Conservation (phyloP, 805 yeast species). For the Myxozyma kluyveri region DNA sequence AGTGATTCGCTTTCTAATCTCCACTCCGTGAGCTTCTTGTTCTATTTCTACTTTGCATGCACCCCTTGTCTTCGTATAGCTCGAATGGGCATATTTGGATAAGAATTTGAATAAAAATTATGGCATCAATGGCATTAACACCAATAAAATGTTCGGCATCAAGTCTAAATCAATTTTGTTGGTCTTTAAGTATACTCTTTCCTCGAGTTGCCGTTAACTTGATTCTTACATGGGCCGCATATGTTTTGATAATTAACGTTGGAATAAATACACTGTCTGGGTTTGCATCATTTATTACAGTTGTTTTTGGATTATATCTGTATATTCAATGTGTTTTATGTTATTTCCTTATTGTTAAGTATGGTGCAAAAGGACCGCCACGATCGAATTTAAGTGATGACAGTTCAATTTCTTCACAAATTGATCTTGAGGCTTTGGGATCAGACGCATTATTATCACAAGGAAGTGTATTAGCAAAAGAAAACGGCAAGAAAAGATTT, state of each 20-base stretch:
- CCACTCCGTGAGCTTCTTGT: too few species aligned
- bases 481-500: conserved; percentile 42
- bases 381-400: neutral
- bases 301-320: conserved; percentile 26
- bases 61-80: too few species aligned
- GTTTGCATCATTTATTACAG: conserved; percentile 11
- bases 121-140: neutral
- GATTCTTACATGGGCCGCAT: conserved; percentile 38
- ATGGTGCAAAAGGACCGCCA: conserved; percentile 40
- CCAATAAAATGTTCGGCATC: conserved; percentile 10
- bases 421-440: conserved; percentile 35
- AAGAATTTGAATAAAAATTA: too few species aligned
- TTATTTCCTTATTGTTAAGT: conserved; percentile 33
- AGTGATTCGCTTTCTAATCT: too few species aligned
- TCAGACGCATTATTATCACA: conserved; percentile 33
- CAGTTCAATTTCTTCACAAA: neutral
- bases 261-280: conserved; percentile 24
- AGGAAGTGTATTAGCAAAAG: conserved; percentile 41
- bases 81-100: too few species aligned
- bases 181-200: conserved; percentile 25
- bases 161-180: conserved; percentile 15
- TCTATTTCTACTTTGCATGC: too few species aligned
- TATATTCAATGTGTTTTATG: conserved; percentile 32
- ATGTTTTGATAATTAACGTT: conserved; percentile 30
- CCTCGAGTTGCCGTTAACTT: conserved; percentile 38